Evolutionary conservation across 2,329 filamentous ascomycete genomes (phyloP).

Genomic region (Decorospora gaudefroyi): DNA sequence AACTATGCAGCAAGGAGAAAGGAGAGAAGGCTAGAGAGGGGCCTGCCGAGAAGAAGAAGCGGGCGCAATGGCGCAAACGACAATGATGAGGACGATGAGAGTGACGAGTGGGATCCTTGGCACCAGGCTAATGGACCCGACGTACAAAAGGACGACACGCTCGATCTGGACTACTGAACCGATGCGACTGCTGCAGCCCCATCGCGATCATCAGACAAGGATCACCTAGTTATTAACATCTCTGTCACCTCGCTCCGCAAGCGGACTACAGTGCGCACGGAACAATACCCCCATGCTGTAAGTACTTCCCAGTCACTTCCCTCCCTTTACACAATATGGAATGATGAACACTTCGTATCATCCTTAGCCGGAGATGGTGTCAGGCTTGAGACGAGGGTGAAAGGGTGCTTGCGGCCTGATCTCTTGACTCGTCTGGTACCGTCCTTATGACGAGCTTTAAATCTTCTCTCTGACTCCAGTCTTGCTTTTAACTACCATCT

Average conservation of each 20-base stretch:
- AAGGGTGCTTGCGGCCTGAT: constrained; percentile 26
- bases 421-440: constrained; percentile 26
- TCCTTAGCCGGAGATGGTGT: constrained; percentile 79
- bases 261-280: neutral
- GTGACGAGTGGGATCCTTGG: constrained; percentile 51
- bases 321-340: constrained; percentile 16
- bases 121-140: constrained; percentile 53
- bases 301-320: constrained; percentile 10
- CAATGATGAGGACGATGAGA: constrained; percentile 38
- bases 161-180: constrained; percentile 56
- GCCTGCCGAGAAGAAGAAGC: constrained; percentile 13
- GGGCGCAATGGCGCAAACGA: constrained; percentile 14
- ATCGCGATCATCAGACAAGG: neutral
- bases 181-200: neutral
- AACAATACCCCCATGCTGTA: constrained; percentile 6
- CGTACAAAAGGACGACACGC: constrained; percentile 43
- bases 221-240: neutral
- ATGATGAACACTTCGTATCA: constrained; percentile 93
- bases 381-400: constrained; percentile 31
- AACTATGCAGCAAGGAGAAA: constrained; percentile 35
- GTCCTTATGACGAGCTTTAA: constrained; percentile 41
- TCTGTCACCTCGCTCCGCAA: no score
- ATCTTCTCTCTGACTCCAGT: constrained; percentile 52
- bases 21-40: constrained; percentile 23
- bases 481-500: no score